Evolutionary conservation across 192 early-diverging fungal genomes (phyloP).

Genomic region (Linnemannia hyalina): DNA sequence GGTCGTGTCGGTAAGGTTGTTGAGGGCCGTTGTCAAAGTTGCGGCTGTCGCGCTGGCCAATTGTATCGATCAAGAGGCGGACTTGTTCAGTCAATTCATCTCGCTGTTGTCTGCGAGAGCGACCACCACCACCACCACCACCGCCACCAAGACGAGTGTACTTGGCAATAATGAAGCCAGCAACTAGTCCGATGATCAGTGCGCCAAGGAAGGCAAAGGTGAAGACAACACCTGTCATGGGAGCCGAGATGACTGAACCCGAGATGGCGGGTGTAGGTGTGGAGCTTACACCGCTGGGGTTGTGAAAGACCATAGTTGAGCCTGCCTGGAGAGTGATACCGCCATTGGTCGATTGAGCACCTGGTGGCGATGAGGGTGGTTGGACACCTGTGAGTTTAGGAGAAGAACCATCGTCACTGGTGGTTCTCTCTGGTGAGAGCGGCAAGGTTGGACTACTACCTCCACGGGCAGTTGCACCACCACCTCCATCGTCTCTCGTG

Average conservation of each 20-base stretch:
- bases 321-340: neutral
- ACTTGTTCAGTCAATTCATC: neutral
- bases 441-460: too few species aligned
- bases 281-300: neutral
- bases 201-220: neutral
- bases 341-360: neutral
- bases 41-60: neutral
- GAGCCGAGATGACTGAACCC: neutral
- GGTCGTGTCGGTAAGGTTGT: neutral
- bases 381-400: too few species aligned
- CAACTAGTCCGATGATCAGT: neutral
- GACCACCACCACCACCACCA: neutral
- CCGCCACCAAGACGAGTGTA: neutral
- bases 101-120: neutral
- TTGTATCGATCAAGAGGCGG: neutral
- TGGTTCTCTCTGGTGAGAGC: too few species aligned
- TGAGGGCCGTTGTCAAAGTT: neutral
- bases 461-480: too few species aligned
- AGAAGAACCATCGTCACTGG: too few species aligned
- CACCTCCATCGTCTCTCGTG: too few species aligned
- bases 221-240: neutral
- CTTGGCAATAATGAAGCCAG: neutral
- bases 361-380: neutral
- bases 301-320: neutral
- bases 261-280: neutral